Evolutionary conservation across 2,329 filamentous ascomycete genomes (phyloP).

Genomic region (Westerdykella sp.): DNA sequence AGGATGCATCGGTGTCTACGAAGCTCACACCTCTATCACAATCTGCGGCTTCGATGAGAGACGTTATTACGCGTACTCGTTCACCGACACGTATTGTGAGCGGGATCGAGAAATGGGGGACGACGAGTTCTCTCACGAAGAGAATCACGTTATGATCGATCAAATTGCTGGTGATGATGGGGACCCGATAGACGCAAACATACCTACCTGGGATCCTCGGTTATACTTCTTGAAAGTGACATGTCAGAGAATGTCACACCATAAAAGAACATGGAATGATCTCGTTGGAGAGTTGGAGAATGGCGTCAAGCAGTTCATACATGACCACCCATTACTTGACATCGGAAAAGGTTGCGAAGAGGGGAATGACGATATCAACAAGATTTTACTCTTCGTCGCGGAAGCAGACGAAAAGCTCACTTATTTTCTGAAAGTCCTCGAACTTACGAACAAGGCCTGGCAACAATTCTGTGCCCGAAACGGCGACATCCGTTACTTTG

Average conservation of each 20-base stretch:
- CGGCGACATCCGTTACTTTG: too few species aligned
- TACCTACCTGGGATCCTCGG: constrained; percentile 4
- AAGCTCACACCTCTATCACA: too few species aligned
- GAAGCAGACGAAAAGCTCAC: too few species aligned
- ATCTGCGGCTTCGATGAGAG: constrained; percentile 4
- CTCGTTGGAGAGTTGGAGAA: constrained; percentile 1
- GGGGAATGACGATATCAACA: too few species aligned
- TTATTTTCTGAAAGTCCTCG: too few species aligned
- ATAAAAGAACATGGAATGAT: neutral
- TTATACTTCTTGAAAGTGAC: constrained; percentile 2
- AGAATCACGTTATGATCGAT: constrained; percentile 1
- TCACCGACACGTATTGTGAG: constrained; percentile 2
- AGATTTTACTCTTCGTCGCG: too few species aligned
- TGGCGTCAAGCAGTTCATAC: constrained; percentile 1
- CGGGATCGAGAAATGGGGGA: neutral
- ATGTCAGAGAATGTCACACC: neutral
- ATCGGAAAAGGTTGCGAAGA: too few species aligned
- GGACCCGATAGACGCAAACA: neutral
- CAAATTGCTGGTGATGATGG: constrained; percentile 1
- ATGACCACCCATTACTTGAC: too few species aligned
- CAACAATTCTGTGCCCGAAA: too few species aligned
- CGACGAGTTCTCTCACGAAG: constrained; percentile 2
- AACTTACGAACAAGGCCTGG: too few species aligned
- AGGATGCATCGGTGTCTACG: too few species aligned
- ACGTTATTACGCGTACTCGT: constrained; percentile 5